These are phyloP conservation scores for Colletotrichum brevisporum DNA, from an alignment of 2,329 filamentous ascomycete species.

Conservation along the genomic window DNA sequence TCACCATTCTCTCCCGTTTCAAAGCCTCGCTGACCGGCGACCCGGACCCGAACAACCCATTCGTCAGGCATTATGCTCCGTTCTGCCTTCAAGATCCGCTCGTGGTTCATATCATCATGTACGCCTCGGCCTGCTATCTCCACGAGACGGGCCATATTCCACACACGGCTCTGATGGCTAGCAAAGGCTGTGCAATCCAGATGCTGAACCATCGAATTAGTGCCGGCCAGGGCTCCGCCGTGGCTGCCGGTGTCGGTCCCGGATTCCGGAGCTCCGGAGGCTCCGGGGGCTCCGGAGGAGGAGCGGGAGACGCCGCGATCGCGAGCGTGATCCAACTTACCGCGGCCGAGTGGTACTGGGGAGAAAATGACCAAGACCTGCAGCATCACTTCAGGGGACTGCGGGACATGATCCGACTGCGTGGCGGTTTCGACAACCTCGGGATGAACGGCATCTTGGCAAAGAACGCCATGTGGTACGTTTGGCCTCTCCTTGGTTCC, in stretches of 20 bases:
- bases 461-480: constrained; percentile 65
- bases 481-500: constrained; percentile 6
- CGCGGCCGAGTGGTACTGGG: constrained; percentile 69
- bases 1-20: constrained; percentile 65
- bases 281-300: constrained; percentile 36
- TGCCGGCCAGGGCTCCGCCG: constrained; percentile 41
- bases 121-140: constrained; percentile 66
- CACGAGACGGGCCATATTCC: constrained; percentile 63
- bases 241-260: no score
- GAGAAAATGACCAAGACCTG: constrained; percentile 57
- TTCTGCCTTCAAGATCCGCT: constrained; percentile 65
- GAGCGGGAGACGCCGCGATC: constrained; percentile 61
- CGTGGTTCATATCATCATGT: constrained; percentile 63
- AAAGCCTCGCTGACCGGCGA: constrained; percentile 65
- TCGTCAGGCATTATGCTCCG: constrained; percentile 63
- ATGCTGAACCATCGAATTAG: constrained; percentile 64
- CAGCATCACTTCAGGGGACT: constrained; percentile 62
- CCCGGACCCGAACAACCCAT: constrained; percentile 58
- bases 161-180: constrained; percentile 57
- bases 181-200: constrained; percentile 59
- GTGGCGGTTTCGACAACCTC: constrained; percentile 61
- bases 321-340: constrained; percentile 64
- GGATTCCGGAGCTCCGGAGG: no score
- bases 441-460: constrained; percentile 62
- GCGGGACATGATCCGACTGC: constrained; percentile 61